Evolutionary conservation across 2,329 filamentous ascomycete species (phyloP), one percentile per base, ranked within the genome.

Genomic region (Diaporthe citri): DNA sequence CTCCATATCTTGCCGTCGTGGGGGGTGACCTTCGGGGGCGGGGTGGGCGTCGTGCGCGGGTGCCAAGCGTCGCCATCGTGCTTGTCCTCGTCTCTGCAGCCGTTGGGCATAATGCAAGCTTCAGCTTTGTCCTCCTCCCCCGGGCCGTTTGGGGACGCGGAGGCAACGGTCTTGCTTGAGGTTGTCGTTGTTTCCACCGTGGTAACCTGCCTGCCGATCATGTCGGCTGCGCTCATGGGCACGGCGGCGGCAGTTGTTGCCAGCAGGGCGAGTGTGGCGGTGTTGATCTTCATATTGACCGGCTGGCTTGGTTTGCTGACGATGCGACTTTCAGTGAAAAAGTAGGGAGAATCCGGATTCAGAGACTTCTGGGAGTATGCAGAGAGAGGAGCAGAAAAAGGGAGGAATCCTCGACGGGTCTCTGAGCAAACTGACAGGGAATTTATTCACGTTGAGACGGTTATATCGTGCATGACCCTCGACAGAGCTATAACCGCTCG

Each of bases 211-310:
- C 34, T 25, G 31, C n/a, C 15, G 28, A 5, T n/a, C n/a, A 46
- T 28, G 62, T 20, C 34, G 31, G 6, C 34, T 34, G 43, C 6
- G 34, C 10, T 12, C 34, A 55, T 4, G 46, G 64, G 64, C 34
- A 46, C 8, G 64, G 64, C 64, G 10, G 34, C 64, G 7, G 64
- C 31, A 20, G 64, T 39, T 39, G 64, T n/a, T n/a, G 64, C 64
- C 64, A 67, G 46, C 15, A 69, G 22, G 64, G 46, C 64, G 64
- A 69, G 5, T 20, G 34, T n/a, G 34, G 34, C 34, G 17, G 10
- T 28, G 13, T 28, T 69, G 48, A 28, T 52, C 34, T 55, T 55
- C 64, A 69, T 69, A 22, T 55, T 55, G 48, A 9, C 10, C 36
- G 17, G 31, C 4, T 55, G 48, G 15, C n/a, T 55, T 52, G 48